These are phyloP conservation scores for Friedmanniomyces simplex DNA, from an alignment of 495 filamentous ascomycete genomes.

Conservation along the genomic window DNA sequence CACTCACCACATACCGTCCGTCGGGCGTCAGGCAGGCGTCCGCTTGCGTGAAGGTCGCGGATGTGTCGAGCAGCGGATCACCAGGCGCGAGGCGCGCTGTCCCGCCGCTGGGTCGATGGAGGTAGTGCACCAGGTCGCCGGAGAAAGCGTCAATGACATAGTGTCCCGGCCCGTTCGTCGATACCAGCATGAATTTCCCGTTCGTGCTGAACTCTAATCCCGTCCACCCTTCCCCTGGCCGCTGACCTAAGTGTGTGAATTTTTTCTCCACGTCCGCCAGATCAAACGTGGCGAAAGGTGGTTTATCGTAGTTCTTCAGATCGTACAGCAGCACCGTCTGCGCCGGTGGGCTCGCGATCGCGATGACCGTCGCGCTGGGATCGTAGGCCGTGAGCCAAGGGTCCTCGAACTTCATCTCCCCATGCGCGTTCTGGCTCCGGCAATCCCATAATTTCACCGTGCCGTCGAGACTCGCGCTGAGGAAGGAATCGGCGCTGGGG, in stretches of 20 bases:
- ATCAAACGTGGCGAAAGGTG: slow-evolving; percentile 80
- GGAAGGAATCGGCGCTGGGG: slow-evolving; percentile 72
- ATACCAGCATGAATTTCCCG: slow-evolving; percentile 72
- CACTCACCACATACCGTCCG: slow-evolving; percentile 74
- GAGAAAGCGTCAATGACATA: slow-evolving; percentile 86
- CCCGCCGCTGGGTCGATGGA: slow-evolving; percentile 35
- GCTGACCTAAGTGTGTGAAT: slow-evolving; percentile 34
- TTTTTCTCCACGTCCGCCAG: slow-evolving; percentile 49
- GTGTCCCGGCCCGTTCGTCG: slow-evolving; percentile 70
- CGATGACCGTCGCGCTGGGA: slow-evolving; percentile 78
- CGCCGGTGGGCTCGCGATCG: slow-evolving; percentile 70
- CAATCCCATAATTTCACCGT: slow-evolving; percentile 84
- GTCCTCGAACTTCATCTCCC: slow-evolving; percentile 60
- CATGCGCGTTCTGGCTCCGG: slow-evolving; percentile 58
- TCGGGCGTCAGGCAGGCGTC: slow-evolving; percentile 85
- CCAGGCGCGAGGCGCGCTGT: slow-evolving; percentile 40
- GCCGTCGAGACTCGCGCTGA: slow-evolving; percentile 81
- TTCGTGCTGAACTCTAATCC: slow-evolving; percentile 91
- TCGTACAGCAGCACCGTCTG: slow-evolving; percentile 82
- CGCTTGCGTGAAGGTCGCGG: slow-evolving; percentile 43
- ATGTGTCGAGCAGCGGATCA: slow-evolving; percentile 29
- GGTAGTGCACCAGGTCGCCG: slow-evolving; percentile 53
- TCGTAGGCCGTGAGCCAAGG: slow-evolving; percentile 83
- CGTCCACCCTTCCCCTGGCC: slow-evolving; percentile 55
- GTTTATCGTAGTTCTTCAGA: slow-evolving; percentile 80